Evolutionary conservation across 306 rosid genomes (phyloP).

Genomic region (Lagenaria siceraria): DNA sequence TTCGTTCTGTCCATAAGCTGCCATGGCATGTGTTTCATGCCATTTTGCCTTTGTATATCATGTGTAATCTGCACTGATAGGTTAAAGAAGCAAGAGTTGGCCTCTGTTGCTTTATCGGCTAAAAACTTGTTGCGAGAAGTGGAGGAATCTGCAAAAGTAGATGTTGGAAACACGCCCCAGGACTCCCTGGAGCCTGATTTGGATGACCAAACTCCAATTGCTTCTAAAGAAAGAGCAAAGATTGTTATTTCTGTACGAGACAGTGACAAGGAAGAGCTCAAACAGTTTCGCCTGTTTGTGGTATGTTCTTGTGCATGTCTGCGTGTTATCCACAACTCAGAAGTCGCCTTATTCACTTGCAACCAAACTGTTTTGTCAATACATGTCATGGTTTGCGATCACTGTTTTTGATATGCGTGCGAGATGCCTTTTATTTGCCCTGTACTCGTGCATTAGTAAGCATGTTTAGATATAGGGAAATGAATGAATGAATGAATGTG

Average conservation of each 20-base stretch:
- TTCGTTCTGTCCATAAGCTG: not conserved
- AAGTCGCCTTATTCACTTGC: not conserved
- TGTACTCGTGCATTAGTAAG: not conserved
- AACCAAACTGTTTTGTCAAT: not conserved
- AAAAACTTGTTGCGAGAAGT: conserved; percentile 31
- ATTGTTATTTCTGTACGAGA: conserved; percentile 66
- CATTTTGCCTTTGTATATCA: not conserved
- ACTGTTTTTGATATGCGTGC: not conserved
- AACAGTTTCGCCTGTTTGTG: conserved; percentile 62
- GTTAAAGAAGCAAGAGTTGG: conserved; percentile 65
- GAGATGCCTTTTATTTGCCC: not conserved
- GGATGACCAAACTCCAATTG: conserved; percentile 27
- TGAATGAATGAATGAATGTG: not conserved
- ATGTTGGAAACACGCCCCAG: conserved; percentile 16
- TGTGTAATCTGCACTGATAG: conserved; percentile 23
- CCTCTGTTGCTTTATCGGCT: conserved; percentile 52
- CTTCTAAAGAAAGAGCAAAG: conserved; percentile 40
- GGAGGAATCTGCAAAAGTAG: conserved; percentile 47
- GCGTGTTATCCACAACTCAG: not conserved
- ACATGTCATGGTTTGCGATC: not conserved
- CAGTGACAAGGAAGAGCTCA: conserved; percentile 52
- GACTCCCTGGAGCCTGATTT: conserved; percentile 17
- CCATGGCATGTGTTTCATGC: not conserved
- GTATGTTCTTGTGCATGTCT: conserved; percentile 27
- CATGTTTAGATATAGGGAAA: not conserved